Evolutionary conservation across 2,329 filamentous ascomycete genomes (phyloP), one percentile per base, ranked within the genome.

Genomic region (Neophaeococcomyces mojaviensis): DNA sequence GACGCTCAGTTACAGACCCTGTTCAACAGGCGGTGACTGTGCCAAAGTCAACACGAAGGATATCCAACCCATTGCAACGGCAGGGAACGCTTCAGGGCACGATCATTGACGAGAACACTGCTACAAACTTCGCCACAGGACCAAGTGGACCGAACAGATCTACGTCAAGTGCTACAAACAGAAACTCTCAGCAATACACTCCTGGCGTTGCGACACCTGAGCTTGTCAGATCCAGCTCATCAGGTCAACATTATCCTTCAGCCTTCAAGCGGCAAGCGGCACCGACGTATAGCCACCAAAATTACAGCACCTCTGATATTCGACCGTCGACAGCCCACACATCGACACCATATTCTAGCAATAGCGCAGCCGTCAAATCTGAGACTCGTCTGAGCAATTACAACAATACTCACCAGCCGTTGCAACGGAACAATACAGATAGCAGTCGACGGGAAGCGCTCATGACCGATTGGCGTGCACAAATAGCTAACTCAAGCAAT

Each of bases 391-490:
- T 44, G n/a, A 4, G 6, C 24, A 52, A 48, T 24, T 43, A 44
- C 7, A 49, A 49, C 33, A 38, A 53, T 16, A 51, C 53, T 4
- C 51, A 48, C 18, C 53, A 53, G 22, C 51, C 53, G 5, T 10
- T 39, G 12, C 48, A 50, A n/a, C 40, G 42, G 10, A 46, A 52
- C 20, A 20, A 31, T 15, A 37, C 43, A 16, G 50, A 34, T 24
- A 49, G 54, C 6, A 24, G 47, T 39, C 8, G 53, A 50, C 32
- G 48, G 46, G 74, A 82, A 46, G 70, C 76, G 0, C 75, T 78
- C 49, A 72, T 88, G 24, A 78, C 81, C 18, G 77, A 69, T 43
- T 88, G 86, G 73, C 76, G 84, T 40, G 75, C 78, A 53, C 72
- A 79, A 10, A 81, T 86, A 36, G 66, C 84, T n/a, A 69, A 72